phyloP scores from a whole-genome alignment of 305 asterid genomes.

The Solanum hybrid region DNA sequence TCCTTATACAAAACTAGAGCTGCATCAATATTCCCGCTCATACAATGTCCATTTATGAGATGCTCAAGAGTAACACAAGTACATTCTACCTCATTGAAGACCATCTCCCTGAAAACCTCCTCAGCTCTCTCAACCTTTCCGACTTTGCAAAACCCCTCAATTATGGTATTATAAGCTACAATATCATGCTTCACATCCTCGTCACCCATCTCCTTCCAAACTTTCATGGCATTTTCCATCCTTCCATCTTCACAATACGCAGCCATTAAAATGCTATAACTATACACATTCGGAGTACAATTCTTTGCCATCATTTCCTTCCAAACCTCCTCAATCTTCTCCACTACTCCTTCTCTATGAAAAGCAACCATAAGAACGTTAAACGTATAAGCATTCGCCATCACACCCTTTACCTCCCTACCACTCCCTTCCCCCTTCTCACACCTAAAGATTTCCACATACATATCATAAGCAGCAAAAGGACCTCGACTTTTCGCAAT shows the following conservation, averaged over 20 bases:
- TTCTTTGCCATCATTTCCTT: slow-evolving; percentile 36
- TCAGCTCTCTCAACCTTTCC: slow-evolving; percentile 63
- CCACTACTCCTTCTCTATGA: slow-evolving; percentile 56
- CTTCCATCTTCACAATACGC: slow-evolving; percentile 38
- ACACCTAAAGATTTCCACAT: slow-evolving; percentile 32
- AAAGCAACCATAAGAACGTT: slow-evolving; percentile 63
- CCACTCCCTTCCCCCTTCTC: slow-evolving; percentile 1
- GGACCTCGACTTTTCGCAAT: slow-evolving; percentile 49
- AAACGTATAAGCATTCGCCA: slow-evolving; percentile 40
- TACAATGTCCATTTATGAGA: slow-evolving; percentile 62
- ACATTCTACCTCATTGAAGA: slow-evolving; percentile 39
- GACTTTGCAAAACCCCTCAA: slow-evolving; percentile 51
- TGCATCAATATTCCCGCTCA: slow-evolving; percentile 35
- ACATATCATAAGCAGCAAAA: slow-evolving; percentile 55
- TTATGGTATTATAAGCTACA: slow-evolving; percentile 51
- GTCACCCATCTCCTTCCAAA: slow-evolving; percentile 48
- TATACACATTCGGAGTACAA: slow-evolving; percentile 48
- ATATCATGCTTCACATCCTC: slow-evolving; percentile 38
- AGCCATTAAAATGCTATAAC: slow-evolving; percentile 60
- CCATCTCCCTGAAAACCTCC: slow-evolving; percentile 66
- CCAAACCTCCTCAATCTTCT: slow-evolving; percentile 66
- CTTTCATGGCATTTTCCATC: slow-evolving; percentile 43
- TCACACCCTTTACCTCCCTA: slow-evolving; percentile 11
- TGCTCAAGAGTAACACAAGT: slow-evolving; percentile 55
- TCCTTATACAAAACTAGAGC: slow-evolving; percentile 43